Conservation (phyloP, 169 alveolate species). For the Theileria annulata region DNA sequence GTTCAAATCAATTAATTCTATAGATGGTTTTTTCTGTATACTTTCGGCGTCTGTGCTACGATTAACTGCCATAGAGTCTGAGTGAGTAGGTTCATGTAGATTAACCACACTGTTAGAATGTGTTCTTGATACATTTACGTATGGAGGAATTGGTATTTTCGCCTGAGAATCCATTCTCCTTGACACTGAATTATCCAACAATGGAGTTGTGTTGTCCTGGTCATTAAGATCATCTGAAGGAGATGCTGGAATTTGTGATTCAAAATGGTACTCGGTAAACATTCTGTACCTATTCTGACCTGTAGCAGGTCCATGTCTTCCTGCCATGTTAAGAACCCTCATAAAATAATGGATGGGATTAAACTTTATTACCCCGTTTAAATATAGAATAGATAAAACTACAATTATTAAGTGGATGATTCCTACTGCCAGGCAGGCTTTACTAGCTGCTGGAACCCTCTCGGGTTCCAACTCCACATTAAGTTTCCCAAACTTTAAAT, state of each 20-base stretch:
- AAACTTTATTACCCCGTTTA: conserved; percentile 46
- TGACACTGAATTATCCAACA: neutral
- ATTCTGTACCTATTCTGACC: conserved; percentile 58
- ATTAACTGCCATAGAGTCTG: neutral
- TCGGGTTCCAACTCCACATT: conserved; percentile 38
- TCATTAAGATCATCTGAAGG: too few species aligned
- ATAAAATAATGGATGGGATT: conserved; percentile 42
- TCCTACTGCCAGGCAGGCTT: conserved; percentile 49
- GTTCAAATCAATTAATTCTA: conserved; percentile 33
- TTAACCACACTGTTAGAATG: neutral
- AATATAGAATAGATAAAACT: conserved; percentile 41
- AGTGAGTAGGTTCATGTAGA: too few species aligned
- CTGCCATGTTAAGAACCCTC: conserved; percentile 48
- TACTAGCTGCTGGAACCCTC: conserved; percentile 44
- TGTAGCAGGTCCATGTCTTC: conserved; percentile 57
- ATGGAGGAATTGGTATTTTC: neutral
- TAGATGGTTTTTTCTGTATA: conserved; percentile 7
- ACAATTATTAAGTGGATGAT: conserved; percentile 46
- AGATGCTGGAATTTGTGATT: conserved; percentile 4
- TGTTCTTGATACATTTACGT: neutral
- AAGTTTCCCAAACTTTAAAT: conserved; percentile 21
- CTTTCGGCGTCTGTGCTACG: neutral
- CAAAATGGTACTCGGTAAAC: conserved; percentile 25
- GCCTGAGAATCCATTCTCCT: neutral
- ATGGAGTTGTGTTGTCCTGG: neutral